A percentile compares a stretch with the other conserved stretches of the same genome.
Conservation (phyloP, 345 rosid species). For the Isatis tinctoria region DNA sequence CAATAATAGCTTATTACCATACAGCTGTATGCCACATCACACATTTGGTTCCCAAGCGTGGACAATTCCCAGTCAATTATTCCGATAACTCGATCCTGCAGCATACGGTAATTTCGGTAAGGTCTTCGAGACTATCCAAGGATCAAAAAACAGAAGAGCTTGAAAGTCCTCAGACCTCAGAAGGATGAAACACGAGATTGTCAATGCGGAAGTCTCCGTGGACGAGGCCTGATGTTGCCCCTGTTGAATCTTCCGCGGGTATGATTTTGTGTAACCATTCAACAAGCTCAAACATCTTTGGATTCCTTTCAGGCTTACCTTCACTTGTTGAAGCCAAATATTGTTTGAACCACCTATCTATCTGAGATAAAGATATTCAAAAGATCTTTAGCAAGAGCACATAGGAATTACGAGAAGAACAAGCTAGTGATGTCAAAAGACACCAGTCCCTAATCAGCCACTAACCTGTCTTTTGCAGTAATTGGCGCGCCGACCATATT, state of each 20-base stretch:
- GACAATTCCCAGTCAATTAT: constrained; percentile 97
- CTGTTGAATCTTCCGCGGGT: constrained; percentile 75
- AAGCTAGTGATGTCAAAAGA: not conserved
- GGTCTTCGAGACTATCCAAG: not conserved
- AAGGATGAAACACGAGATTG: constrained; percentile 87
- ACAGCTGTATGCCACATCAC: constrained; percentile 82
- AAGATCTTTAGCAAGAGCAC: not conserved
- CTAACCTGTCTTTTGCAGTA: constrained; percentile 85
- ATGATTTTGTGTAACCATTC: constrained; percentile 62
- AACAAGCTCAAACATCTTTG: constrained; percentile 72
- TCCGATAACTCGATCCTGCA: constrained; percentile 92
- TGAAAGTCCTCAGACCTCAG: constrained; percentile 47
- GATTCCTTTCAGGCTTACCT: constrained; percentile 67
- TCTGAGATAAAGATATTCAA: constrained; percentile 37
- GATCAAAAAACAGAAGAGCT: not conserved
- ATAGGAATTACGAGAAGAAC: not conserved
- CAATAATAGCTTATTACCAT: constrained; percentile 49
- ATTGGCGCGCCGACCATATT: constrained; percentile 70
- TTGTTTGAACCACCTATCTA: constrained; percentile 93
- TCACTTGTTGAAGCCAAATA: constrained; percentile 81
- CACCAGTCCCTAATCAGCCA: not conserved
- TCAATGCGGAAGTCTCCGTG: constrained; percentile 97
- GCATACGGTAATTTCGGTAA: not conserved
- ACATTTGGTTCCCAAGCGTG: constrained; percentile 96
- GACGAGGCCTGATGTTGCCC: constrained; percentile 70